Conservation (phyloP, 345 rosid species). For the Syzygium jambos region DNA sequence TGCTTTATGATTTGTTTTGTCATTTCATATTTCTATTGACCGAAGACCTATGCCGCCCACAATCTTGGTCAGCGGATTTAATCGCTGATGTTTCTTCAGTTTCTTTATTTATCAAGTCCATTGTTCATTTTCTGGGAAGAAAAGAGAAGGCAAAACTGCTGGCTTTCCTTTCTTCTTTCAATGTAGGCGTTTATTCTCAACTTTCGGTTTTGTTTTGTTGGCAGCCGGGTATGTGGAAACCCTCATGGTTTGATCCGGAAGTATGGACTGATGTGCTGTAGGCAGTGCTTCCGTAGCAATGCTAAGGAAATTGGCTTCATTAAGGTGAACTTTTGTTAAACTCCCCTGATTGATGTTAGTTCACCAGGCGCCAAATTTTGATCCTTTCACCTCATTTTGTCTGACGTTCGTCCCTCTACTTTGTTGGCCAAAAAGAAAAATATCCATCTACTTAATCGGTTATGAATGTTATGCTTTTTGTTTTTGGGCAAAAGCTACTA, state of each 20-base stretch:
- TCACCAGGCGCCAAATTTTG: neutral
- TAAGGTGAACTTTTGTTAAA: slow-evolving; percentile 20
- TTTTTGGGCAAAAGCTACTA: too few species aligned
- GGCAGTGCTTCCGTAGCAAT: slow-evolving; percentile 38
- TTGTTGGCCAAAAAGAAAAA: neutral
- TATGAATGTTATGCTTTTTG: neutral
- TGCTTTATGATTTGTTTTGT: neutral
- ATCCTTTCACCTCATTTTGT: neutral
- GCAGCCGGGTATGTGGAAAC: slow-evolving; percentile 35
- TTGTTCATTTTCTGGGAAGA: neutral
- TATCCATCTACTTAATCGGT: neutral
- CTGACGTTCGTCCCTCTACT: neutral
- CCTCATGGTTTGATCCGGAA: slow-evolving; percentile 32
- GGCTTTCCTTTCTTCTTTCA: neutral
- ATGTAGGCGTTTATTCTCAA: too few species aligned
- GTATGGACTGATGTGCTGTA: slow-evolving; percentile 37
- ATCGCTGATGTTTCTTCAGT: neutral
- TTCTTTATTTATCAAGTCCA: neutral
- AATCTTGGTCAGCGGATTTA: neutral
- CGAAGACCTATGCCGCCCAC: neutral
- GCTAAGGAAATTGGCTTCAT: slow-evolving; percentile 47
- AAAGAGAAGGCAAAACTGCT: neutral
- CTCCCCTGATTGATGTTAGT: neutral
- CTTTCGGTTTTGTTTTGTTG: neutral
- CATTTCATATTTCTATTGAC: neutral